Conservation (phyloP, 768 basidiomycete species). For the Mycena haematopus region DNA sequence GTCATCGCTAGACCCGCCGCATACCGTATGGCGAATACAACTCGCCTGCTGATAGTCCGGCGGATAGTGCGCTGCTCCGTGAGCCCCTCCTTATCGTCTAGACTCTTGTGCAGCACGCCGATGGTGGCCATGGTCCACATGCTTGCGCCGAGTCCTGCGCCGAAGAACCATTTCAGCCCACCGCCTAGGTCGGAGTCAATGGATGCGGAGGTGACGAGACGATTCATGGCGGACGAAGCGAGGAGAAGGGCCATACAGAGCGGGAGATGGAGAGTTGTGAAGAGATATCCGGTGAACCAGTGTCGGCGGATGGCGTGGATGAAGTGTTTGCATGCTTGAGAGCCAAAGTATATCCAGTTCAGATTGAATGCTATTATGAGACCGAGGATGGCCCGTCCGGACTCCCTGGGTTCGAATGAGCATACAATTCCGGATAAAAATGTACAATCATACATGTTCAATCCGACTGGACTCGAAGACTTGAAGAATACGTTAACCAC, state of each 20-base stretch:
- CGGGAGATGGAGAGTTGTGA: slow-evolving; percentile 28
- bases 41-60: slow-evolving; percentile 13
- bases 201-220: slow-evolving; percentile 18
- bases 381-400: slow-evolving; percentile 26
- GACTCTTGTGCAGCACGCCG: slow-evolving; percentile 25
- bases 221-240: slow-evolving; percentile 28
- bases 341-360: slow-evolving; percentile 32
- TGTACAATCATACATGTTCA: slow-evolving; percentile 17
- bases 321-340: slow-evolving; percentile 27
- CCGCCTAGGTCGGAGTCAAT: slow-evolving; percentile 14
- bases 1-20: slow-evolving; percentile 25
- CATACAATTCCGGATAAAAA: neutral
- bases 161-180: slow-evolving; percentile 29
- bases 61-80: slow-evolving; percentile 1
- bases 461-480: slow-evolving; percentile 14
- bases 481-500: slow-evolving; percentile 28
- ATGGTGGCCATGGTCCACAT: slow-evolving; percentile 28
- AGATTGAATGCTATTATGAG: slow-evolving; percentile 32
- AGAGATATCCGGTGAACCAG: slow-evolving; percentile 28
- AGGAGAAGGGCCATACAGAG: slow-evolving; percentile 31
- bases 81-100: slow-evolving; percentile 21
- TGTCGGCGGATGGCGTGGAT: slow-evolving; percentile 31
- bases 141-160: slow-evolving; percentile 26
- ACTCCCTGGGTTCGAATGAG: slow-evolving; percentile 24
- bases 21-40: slow-evolving; percentile 25